Conservation (phyloP, 2,329 filamentous ascomycete genomes). For the Alternaria arbusti region DNA sequence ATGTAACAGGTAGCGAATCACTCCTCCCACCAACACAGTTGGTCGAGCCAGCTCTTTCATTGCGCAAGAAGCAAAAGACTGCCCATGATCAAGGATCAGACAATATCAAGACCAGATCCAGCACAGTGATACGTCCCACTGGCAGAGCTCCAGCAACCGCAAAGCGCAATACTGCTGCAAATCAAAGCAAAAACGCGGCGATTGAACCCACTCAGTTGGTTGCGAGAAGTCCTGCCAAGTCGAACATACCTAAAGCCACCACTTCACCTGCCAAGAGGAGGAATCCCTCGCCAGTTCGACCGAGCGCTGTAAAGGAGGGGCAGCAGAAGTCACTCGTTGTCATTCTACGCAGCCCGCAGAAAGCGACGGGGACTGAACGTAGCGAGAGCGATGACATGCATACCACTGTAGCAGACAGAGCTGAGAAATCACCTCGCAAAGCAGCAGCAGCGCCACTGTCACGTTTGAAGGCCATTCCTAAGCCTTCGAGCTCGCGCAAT, state of each 20-base stretch:
- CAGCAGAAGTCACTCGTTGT: background rate
- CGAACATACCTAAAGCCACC: background rate
- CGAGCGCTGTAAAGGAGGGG: background rate
- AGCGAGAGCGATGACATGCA: background rate
- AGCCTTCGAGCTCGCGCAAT: background rate
- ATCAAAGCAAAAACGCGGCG: background rate
- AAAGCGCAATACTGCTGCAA: background rate
- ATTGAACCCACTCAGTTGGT: background rate
- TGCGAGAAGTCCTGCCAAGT: background rate
- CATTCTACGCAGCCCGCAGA: background rate
- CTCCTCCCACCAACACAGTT: slow-evolving; percentile 34
- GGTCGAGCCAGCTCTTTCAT: background rate
- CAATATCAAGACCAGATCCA: background rate
- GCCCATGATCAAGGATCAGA: background rate
- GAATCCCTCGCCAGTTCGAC: background rate
- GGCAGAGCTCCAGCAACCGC: background rate
- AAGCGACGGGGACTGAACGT: background rate
- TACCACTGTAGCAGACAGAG: background rate
- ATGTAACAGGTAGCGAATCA: background rate
- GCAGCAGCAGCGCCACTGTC: background rate
- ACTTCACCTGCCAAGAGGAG: background rate
- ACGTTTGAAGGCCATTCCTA: background rate
- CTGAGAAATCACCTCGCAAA: slow-evolving; percentile 9
- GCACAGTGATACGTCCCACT: background rate
- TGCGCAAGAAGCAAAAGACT: slow-evolving; percentile 7